Evolutionary conservation across 129 eudicot genomes (phyloP).

Genomic region (Logfia minima): DNA sequence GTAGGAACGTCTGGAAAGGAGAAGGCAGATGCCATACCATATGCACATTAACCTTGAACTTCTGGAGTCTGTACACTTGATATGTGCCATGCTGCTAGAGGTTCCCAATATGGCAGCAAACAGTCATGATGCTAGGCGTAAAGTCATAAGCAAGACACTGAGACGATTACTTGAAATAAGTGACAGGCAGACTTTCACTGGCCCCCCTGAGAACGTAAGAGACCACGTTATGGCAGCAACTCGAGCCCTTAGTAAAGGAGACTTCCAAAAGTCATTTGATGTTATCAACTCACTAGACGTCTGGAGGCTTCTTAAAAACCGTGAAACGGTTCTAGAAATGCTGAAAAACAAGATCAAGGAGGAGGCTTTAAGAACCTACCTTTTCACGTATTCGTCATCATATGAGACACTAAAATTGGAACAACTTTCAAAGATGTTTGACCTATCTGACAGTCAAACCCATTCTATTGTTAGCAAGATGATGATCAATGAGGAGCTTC

Average conservation of each 20-base stretch:
- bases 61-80: slow-evolving; percentile 85
- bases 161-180: slow-evolving; percentile 64
- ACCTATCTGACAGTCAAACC: slow-evolving; percentile 60
- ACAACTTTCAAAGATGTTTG: slow-evolving; percentile 83
- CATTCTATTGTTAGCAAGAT: slow-evolving; percentile 74
- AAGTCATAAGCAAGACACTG: slow-evolving; percentile 81
- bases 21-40: slow-evolving; percentile 98
- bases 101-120: slow-evolving; percentile 97
- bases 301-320: slow-evolving; percentile 68
- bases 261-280: slow-evolving; percentile 63
- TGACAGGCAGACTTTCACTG: slow-evolving; percentile 81
- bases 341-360: slow-evolving; percentile 77
- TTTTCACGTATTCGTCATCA: slow-evolving; percentile 59
- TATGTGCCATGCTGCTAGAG: slow-evolving; percentile 89
- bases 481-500: slow-evolving; percentile 89
- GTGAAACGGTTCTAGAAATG: slow-evolving; percentile 69
- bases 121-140: slow-evolving; percentile 71
- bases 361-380: slow-evolving; percentile 81
- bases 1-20: slow-evolving; percentile 87
- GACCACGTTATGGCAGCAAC: slow-evolving; percentile 96
- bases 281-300: slow-evolving; percentile 78
- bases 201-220: slow-evolving; percentile 92
- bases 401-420: slow-evolving; percentile 66
- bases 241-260: slow-evolving; percentile 82
- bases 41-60: slow-evolving; percentile 97